phyloP scores from a whole-genome alignment of 495 filamentous ascomycete species.

The Lepraria neglecta region DNA sequence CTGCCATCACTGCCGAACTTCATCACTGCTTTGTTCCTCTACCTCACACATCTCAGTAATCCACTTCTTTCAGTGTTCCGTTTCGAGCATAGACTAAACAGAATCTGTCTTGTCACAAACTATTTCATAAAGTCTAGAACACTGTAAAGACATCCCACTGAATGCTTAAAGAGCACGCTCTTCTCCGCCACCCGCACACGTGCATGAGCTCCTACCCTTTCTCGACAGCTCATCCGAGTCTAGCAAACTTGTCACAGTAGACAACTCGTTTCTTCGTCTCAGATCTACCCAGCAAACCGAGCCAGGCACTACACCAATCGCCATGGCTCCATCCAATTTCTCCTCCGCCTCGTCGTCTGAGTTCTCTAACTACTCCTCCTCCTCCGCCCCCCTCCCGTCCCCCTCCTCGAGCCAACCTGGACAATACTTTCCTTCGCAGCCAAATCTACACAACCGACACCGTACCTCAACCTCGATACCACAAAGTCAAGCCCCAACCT shows the following conservation, averaged over 20 bases:
- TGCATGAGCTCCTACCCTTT: not conserved
- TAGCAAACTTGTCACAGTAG: not conserved
- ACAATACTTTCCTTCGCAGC: slow-evolving; percentile 18
- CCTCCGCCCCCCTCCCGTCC: slow-evolving; percentile 16
- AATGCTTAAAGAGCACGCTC: not conserved
- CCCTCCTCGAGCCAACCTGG: slow-evolving; percentile 22
- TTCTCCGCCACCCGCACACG: slow-evolving; percentile 1
- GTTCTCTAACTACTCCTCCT: slow-evolving; percentile 8
- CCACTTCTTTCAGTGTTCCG: not conserved
- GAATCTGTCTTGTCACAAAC: not conserved
- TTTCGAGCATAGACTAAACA: not conserved
- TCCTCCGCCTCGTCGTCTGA: not conserved
- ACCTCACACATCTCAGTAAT: not conserved
- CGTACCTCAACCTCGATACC: slow-evolving; percentile 1
- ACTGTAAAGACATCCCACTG: not conserved
- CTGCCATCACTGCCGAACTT: not conserved
- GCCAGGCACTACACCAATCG: not conserved
- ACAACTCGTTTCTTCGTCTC: not conserved
- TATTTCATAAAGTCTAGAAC: not conserved
- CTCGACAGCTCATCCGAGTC: not conserved
- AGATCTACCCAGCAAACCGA: not conserved
- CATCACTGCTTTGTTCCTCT: not conserved
- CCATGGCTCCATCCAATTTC: slow-evolving; percentile 14
- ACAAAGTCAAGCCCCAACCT: slow-evolving; percentile 10
- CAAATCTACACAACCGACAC: slow-evolving; percentile 10